These are phyloP conservation scores for Claviceps quebecensis DNA, from an alignment of 2,329 filamentous ascomycete genomes.

Conservation along the genomic window DNA sequence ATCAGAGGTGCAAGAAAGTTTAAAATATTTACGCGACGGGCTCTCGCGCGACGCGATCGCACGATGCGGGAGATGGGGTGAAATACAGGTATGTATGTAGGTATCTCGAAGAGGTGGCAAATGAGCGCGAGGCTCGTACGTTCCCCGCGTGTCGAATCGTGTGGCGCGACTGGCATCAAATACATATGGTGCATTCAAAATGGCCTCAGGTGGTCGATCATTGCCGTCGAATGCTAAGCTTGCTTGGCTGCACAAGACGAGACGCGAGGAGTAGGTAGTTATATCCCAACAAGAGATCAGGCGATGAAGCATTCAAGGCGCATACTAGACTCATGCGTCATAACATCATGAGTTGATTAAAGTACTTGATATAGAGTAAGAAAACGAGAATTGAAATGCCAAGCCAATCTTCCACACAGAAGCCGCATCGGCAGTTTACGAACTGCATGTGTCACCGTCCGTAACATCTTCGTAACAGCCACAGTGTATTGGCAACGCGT, in stretches of 20 bases:
- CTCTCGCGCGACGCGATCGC: too few relatives aligned
- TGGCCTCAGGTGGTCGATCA: neutral
- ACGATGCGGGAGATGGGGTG: too few relatives aligned
- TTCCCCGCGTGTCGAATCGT: too few relatives aligned
- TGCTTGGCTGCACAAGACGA: neutral
- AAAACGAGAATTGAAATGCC: neutral
- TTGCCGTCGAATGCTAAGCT: neutral
- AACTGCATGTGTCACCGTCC: neutral
- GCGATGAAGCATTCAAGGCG: neutral
- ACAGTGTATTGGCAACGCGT: neutral
- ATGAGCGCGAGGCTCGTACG: too few relatives aligned
- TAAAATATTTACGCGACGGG: too few relatives aligned
- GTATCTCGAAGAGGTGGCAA: too few relatives aligned
- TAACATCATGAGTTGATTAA: neutral
- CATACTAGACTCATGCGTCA: neutral
- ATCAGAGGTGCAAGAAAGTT: too few relatives aligned
- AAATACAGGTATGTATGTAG: too few relatives aligned
- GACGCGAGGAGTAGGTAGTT: neutral
- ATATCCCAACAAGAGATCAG: neutral
- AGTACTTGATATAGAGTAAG: neutral
- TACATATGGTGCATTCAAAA: too few relatives aligned
- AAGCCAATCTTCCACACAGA: neutral
- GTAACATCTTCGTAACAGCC: neutral
- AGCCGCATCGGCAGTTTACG: neutral
- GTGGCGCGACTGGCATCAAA: too few relatives aligned